Percentiles rank a stretch among this genome's conserved stretches.
phyloP scores from a whole-genome alignment of 2,329 filamentous ascomycete species.

The Fusarium xyrophilum region DNA sequence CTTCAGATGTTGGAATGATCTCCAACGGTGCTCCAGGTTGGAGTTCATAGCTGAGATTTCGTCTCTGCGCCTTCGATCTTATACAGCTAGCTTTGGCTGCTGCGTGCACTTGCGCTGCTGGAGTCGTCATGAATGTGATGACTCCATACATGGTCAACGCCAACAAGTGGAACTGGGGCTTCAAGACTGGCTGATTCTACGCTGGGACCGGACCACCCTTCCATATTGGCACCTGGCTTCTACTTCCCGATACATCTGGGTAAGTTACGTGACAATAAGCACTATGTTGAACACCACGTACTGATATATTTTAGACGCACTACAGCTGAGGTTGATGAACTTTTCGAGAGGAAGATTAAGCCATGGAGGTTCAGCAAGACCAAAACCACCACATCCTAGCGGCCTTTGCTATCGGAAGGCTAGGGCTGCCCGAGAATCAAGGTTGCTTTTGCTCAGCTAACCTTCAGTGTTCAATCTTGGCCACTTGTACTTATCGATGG shows the following conservation, averaged over 20 bases:
- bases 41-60: conserved; percentile 48
- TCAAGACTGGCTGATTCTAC: conserved; percentile 46
- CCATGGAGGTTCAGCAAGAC: not conserved
- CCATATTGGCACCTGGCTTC: conserved; percentile 40
- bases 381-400: not conserved
- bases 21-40: conserved; percentile 34
- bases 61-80: conserved; percentile 44
- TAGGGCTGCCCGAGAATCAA: not conserved
- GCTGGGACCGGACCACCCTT: conserved; percentile 37
- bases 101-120: conserved; percentile 36
- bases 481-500: not conserved
- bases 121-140: conserved; percentile 38
- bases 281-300: not conserved
- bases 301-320: not conserved
- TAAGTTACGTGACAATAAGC: not conserved
- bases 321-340: not conserved
- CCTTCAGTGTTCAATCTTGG: not conserved
- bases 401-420: no score
- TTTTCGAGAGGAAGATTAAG: not conserved
- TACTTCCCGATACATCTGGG: conserved; percentile 42
- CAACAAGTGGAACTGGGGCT: conserved; percentile 43
- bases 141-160: conserved; percentile 46
- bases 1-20: conserved; percentile 4
- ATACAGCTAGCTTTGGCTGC: conserved; percentile 43
- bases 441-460: not conserved